These are phyloP conservation scores for Dendrobium officinale DNA, from an alignment of 106 monocot species.

Conservation along the genomic window DNA sequence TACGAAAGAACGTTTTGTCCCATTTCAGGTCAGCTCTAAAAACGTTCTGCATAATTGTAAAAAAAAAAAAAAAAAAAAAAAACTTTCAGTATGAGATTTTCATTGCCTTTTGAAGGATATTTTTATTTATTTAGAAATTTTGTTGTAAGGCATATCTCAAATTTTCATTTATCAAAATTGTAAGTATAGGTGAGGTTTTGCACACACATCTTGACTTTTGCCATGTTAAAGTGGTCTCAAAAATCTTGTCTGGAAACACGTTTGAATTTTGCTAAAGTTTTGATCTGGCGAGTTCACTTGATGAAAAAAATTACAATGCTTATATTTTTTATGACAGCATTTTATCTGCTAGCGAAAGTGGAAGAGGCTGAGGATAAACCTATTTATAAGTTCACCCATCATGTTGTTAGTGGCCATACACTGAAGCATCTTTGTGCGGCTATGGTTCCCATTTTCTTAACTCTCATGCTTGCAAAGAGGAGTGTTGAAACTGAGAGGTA, in stretches of 20 bases:
- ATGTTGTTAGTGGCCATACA: conserved; percentile 86
- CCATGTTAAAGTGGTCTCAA: not conserved
- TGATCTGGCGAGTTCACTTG: not conserved
- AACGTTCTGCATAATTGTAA: not conserved
- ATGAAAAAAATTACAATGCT: not conserved
- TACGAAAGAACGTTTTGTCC: not conserved
- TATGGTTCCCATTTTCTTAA: conserved; percentile 94
- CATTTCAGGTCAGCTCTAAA: not conserved
- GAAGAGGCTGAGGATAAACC: conserved; percentile 75
- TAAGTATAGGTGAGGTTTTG: not conserved
- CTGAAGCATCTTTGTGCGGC: conserved; percentile 91
- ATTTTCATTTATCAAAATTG: not conserved
- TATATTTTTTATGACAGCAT: conserved; percentile 31
- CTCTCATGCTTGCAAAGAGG: conserved; percentile 92
- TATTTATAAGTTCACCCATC: conserved; percentile 72
- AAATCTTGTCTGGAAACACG: not conserved
- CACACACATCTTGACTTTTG: not conserved
- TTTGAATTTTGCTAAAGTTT: not conserved
- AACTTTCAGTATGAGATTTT: not conserved
- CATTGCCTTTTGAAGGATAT: not conserved
- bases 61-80: not conserved
- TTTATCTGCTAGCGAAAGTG: conserved; percentile 97
- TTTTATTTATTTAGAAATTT: not conserved
- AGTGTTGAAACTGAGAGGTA: conserved; percentile 71
- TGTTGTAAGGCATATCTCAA: not conserved